Evolutionary conservation across 2,329 filamentous ascomycete species (phyloP).

Genomic region (Dactylonectria estremocensis): DNA sequence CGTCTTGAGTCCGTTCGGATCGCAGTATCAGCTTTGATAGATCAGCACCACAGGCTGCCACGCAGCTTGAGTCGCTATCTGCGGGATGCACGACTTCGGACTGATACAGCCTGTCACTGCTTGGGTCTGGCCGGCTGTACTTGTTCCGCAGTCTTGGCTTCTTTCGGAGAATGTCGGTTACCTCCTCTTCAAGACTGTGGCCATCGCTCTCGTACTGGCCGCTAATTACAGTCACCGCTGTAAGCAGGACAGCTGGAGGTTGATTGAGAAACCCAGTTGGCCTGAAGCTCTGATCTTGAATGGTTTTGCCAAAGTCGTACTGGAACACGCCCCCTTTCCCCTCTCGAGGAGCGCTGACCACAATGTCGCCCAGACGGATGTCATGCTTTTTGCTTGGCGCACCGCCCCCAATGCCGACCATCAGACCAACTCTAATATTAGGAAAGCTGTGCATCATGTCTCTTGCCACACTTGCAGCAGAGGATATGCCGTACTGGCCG

Average conservation of each 20-base stretch:
- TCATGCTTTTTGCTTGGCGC: not conserved
- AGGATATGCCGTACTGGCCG: not conserved
- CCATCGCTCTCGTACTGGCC: conserved; percentile 15
- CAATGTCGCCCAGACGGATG: not conserved
- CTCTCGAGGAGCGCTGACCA: not conserved
- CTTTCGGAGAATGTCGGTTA: not conserved
- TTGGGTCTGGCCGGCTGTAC: conserved; percentile 18
- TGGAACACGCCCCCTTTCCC: not conserved
- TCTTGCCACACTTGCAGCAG: not conserved
- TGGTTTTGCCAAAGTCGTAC: not conserved
- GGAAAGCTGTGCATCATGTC: not conserved
- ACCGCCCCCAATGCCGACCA: not conserved
- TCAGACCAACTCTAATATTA: not conserved
- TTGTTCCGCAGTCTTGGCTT: conserved; percentile 24
- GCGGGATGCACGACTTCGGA: conserved; percentile 19
- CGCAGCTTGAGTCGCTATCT: not conserved
- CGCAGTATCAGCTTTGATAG: too few relatives aligned
- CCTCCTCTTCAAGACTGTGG: conserved; percentile 8
- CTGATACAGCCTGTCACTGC: conserved; percentile 30
- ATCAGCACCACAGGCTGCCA: too few relatives aligned
- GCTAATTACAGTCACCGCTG: conserved; percentile 15
- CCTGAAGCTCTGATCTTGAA: not conserved
- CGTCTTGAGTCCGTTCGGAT: too few relatives aligned
- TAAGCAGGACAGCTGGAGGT: not conserved
- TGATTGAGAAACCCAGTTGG: not conserved